These are phyloP conservation scores for Xylariaceae sp. DNA, from an alignment of 2,329 filamentous ascomycete genomes.

Conservation along the genomic window DNA sequence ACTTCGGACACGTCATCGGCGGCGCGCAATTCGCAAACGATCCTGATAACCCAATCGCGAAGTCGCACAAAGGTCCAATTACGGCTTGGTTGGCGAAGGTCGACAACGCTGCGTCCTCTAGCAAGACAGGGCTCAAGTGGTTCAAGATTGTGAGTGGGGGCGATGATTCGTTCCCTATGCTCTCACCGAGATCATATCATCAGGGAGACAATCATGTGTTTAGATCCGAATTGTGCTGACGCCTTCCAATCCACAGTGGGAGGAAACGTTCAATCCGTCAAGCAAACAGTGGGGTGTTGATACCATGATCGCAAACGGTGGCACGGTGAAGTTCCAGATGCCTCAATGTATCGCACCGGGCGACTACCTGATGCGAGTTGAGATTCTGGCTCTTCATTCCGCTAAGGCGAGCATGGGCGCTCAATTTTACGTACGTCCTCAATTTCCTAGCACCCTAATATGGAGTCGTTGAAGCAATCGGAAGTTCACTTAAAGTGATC, in stretches of 20 bases:
- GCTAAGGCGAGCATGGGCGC: constrained; percentile 38
- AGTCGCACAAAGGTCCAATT: constrained; percentile 53
- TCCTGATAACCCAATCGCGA: constrained; percentile 53
- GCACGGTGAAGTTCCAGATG: constrained; percentile 48
- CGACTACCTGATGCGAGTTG: constrained; percentile 54
- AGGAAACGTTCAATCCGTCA: constrained; percentile 44
- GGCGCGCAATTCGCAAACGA: constrained; percentile 49
- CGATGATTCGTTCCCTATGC: background rate
- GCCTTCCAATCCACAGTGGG: constrained; percentile 26
- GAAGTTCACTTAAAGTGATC: background rate
- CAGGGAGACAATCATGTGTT: too few species aligned
- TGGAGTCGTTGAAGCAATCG: too few species aligned
- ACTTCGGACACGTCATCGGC: constrained; percentile 54
- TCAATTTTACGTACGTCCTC: constrained; percentile 38
- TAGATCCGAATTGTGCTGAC: too few species aligned
- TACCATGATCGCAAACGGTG: constrained; percentile 41
- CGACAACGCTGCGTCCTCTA: constrained; percentile 45
- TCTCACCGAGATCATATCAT: background rate
- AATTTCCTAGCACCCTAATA: background rate
- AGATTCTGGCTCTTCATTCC: constrained; percentile 53
- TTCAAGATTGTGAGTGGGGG: constrained; percentile 45
- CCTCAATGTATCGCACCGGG: constrained; percentile 51
- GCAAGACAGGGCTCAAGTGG: constrained; percentile 43
- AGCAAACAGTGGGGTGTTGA: constrained; percentile 49
- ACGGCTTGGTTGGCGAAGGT: constrained; percentile 54